Conservation (phyloP, 2,329 filamentous ascomycete species). For the Ophiobolus disseminans region DNA sequence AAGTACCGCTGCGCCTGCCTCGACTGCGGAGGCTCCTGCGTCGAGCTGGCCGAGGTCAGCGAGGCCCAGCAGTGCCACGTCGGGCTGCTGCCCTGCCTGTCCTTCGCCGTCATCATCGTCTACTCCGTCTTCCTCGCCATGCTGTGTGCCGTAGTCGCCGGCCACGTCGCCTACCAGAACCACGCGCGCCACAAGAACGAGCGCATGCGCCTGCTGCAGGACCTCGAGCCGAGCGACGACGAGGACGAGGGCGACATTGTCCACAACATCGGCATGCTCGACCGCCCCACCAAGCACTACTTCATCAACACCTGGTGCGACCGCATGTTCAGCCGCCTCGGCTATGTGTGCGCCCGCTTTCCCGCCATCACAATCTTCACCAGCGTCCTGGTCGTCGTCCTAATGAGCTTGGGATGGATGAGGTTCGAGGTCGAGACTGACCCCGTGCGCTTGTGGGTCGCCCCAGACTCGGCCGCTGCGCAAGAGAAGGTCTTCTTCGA, state of each 20-base stretch:
- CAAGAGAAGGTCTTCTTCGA: constrained; percentile 96
- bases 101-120: constrained; percentile 86
- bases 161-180: constrained; percentile 77
- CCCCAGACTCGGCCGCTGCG: constrained; percentile 86
- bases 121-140: constrained; percentile 79
- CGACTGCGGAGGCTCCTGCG: constrained; percentile 87
- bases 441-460: constrained; percentile 95
- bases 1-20: constrained; percentile 90
- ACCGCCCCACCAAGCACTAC: constrained; percentile 81
- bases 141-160: constrained; percentile 70
- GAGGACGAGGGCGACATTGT: constrained; percentile 91
- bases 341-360: constrained; percentile 80
- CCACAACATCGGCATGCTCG: constrained; percentile 76
- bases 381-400: constrained; percentile 75
- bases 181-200: constrained; percentile 79
- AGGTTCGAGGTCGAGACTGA: constrained; percentile 89
- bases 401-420: constrained; percentile 88
- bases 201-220: constrained; percentile 84
- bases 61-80: constrained; percentile 77
- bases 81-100: constrained; percentile 87
- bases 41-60: constrained; percentile 78
- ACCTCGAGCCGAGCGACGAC: constrained; percentile 83
- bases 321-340: constrained; percentile 78
- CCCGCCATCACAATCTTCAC: constrained; percentile 81
- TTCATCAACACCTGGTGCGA: constrained; percentile 84